Percentiles rank a stretch among this genome's conserved stretches.
Evolutionary conservation across 768 basidiomycete genomes (phyloP).

Genomic region (Suillus plorans): DNA sequence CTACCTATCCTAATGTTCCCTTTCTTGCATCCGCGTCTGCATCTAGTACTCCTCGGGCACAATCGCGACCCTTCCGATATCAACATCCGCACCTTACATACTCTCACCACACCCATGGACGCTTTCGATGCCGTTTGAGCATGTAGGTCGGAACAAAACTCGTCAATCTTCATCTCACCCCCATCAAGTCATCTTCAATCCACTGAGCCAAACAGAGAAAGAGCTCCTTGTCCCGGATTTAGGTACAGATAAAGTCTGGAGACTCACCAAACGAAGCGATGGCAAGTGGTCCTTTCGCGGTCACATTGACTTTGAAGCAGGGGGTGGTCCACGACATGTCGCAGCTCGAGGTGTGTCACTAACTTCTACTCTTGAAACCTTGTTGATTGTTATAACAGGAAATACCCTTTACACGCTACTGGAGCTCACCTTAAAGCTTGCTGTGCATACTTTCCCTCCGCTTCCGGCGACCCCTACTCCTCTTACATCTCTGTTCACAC

Average conservation of each 20-base stretch:
- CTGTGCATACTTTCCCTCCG: slow-evolving; percentile 52
- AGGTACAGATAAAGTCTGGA: slow-evolving; percentile 68
- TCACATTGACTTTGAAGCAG: slow-evolving; percentile 47
- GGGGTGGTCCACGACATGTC: slow-evolving; percentile 73
- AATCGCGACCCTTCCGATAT: slow-evolving; percentile 55
- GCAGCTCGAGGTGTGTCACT: slow-evolving; percentile 50
- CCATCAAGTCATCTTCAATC: slow-evolving; percentile 59
- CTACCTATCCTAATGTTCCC: background rate
- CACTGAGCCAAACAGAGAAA: slow-evolving; percentile 41
- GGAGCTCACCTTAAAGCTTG: slow-evolving; percentile 61
- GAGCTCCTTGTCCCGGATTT: slow-evolving; percentile 77
- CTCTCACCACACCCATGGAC: slow-evolving; percentile 31
- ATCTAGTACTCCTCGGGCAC: slow-evolving; percentile 69
- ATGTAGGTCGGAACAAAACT: slow-evolving; percentile 60
- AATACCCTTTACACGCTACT: slow-evolving; percentile 63
- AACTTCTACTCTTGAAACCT: background rate
- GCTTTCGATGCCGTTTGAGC: slow-evolving; percentile 42
- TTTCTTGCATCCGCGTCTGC: slow-evolving; percentile 1
- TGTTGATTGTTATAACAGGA: slow-evolving; percentile 37
- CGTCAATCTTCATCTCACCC: slow-evolving; percentile 77
- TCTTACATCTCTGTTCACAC: slow-evolving; percentile 43
- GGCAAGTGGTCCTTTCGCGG: slow-evolving; percentile 55
- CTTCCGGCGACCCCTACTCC: slow-evolving; percentile 40
- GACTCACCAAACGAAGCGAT: slow-evolving; percentile 42
- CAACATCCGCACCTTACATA: slow-evolving; percentile 47